These are phyloP conservation scores for Moesziomyces globuligerus DNA, from an alignment of 1,284 basidiomycete genomes.

Conservation along the genomic window DNA sequence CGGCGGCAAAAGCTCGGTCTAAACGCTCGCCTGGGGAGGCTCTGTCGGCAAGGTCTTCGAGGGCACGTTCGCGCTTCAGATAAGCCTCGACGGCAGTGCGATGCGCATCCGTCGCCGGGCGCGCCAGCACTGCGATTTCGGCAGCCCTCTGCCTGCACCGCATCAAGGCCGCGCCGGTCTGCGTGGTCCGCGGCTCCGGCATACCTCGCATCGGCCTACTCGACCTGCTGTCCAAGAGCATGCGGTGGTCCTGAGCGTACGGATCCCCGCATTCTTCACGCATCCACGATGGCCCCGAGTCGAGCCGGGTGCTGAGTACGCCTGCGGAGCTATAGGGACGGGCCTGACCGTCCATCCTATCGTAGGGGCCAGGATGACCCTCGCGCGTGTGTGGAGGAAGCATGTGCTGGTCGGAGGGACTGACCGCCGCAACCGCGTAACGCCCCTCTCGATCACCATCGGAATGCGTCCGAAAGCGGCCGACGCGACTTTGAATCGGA, in stretches of 20 bases:
- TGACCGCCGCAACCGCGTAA: conserved; percentile 1
- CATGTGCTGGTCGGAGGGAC: conserved; percentile 26
- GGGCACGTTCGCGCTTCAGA: conserved; percentile 11
- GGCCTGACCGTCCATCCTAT: conserved; percentile 4
- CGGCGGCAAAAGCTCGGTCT: conserved; percentile 30
- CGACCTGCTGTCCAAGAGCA: conserved; percentile 6
- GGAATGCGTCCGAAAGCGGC: conserved; percentile 30
- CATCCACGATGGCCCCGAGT: conserved; percentile 1
- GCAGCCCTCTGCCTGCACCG: conserved; percentile 27
- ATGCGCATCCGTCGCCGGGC: conserved; percentile 24
- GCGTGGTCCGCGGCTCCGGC: conserved; percentile 17
- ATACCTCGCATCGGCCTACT: conserved; percentile 8
- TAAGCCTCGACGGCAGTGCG: conserved; percentile 20
- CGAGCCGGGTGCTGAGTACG: conserved; percentile 6
- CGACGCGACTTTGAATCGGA: conserved; percentile 7
- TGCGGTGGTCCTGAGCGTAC: conserved; percentile 18
- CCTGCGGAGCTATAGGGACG: conserved; percentile 19
- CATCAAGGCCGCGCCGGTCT: conserved; percentile 11
- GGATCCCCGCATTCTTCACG: conserved; percentile 14
- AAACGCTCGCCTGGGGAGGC: conserved; percentile 27
- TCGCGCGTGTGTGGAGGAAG: conserved; percentile 10
- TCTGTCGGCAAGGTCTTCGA: conserved; percentile 25
- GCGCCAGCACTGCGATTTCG: conserved; percentile 25
- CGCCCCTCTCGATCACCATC: conserved; percentile 27
- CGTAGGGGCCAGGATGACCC: not conserved